These are phyloP conservation scores for Thalassia testudinum DNA, from an alignment of 116 monocot genomes.

Conservation along the genomic window DNA sequence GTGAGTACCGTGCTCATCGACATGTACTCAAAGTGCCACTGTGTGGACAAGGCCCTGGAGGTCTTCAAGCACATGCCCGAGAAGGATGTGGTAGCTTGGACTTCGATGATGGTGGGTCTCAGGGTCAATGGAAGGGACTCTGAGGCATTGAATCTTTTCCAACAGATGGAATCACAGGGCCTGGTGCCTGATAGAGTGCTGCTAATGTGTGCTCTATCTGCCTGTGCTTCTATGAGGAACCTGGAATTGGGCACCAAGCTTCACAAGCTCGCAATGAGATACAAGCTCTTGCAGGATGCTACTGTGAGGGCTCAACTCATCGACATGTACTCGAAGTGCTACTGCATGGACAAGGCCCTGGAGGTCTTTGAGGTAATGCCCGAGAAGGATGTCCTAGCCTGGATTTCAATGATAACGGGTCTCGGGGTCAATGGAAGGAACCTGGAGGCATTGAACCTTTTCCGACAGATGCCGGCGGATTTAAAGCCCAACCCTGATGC, in stretches of 20 bases:
- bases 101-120: conserved; percentile 51
- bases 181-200: conserved; percentile 37
- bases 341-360: conserved; percentile 25
- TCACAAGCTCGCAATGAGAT: conserved; percentile 41
- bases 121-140: conserved; percentile 30
- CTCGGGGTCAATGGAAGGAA: conserved; percentile 31
- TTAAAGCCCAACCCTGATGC: conserved; percentile 36
- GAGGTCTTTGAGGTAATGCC: conserved; percentile 25
- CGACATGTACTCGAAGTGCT: conserved; percentile 58
- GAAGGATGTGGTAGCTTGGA: conserved; percentile 63
- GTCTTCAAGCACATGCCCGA: conserved; percentile 56
- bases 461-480: conserved; percentile 29
- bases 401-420: conserved; percentile 54
- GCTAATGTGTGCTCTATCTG: conserved; percentile 23
- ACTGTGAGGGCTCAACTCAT: conserved; percentile 38
- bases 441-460: conserved; percentile 23
- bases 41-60: too few species aligned
- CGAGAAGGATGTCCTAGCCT: conserved; percentile 36
- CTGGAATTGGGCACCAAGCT: conserved; percentile 67
- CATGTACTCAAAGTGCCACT: conserved; percentile 87
- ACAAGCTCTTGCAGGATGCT: conserved; percentile 7
- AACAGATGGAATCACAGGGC: conserved; percentile 22
- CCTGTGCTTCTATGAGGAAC: conserved; percentile 44
- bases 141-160: conserved; percentile 45
- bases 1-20: conserved; percentile 73